Evolutionary conservation across 257 asterid genomes (phyloP).

Genomic region (Ajuga chamaepitys): DNA sequence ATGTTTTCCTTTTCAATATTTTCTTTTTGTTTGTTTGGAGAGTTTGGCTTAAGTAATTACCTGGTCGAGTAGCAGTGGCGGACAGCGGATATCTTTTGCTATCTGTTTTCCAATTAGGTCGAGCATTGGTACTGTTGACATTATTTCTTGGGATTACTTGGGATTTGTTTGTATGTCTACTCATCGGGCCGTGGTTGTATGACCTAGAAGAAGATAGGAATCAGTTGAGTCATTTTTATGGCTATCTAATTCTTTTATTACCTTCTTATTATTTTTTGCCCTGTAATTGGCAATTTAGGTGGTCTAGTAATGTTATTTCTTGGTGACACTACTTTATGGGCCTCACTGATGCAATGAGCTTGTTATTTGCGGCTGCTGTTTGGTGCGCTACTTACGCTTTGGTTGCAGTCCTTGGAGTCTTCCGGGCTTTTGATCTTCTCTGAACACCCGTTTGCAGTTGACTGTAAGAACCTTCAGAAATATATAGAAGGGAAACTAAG

Average conservation of each 20-base stretch:
- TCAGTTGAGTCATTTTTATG: neutral
- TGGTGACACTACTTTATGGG: conserved; percentile 46
- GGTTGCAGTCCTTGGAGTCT: conserved; percentile 61
- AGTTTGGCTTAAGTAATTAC: neutral
- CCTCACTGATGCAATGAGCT: conserved; percentile 39
- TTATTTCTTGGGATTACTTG: neutral
- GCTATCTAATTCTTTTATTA: neutral
- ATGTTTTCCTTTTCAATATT: neutral
- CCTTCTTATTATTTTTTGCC: neutral
- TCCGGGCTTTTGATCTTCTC: conserved; percentile 38
- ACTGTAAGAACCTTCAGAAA: neutral
- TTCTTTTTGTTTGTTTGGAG: neutral
- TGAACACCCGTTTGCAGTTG: conserved; percentile 27
- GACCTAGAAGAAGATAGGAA: neutral
- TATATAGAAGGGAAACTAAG: conserved; percentile 19
- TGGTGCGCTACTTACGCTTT: conserved; percentile 74
- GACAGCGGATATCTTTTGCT: neutral
- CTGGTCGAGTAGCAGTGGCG: neutral
- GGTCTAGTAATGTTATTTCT: conserved; percentile 27
- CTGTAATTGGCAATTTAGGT: conserved; percentile 33
- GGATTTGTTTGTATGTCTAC: neutral
- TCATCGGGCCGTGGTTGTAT: neutral
- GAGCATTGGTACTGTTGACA: neutral
- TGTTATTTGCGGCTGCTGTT: conserved; percentile 57
- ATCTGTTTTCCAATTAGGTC: neutral